Evolutionary conservation across 208 protist genomes (phyloP), one percentile per base, ranked within the genome.

Genomic region (Trypanosoma vivax): DNA sequence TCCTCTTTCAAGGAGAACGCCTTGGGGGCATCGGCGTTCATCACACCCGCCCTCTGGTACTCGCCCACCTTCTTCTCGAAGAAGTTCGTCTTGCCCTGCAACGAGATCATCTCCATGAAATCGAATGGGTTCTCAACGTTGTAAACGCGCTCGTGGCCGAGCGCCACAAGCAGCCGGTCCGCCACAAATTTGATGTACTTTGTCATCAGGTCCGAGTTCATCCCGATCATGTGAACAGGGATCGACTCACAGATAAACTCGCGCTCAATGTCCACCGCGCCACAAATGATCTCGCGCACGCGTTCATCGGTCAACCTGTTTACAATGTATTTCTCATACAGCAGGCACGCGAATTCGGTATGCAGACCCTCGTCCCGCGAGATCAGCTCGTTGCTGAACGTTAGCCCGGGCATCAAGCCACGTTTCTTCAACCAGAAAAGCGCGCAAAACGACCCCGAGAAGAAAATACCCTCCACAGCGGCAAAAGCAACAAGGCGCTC

Each of bases 351-450:
- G 80, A 99, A 99, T 64, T 99, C 97, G 54, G 88, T 97, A 84
- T 99, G 98, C 50, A 99, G 78, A 31, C 97, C 97, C 73, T 99
- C 98, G 70, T 99, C 98, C 41, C 98, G 84, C 56, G 84, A 96
- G 67, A 99, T 99, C 11, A 99, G 82, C 80, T 99, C 97, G 77
- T 99, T 99, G 50, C 87, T 97, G 78, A 98, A 99, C 24, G 95
- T 97, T 31, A 99, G 91, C 14, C 98, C 98, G 0, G 96, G 97
- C 97, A 99, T 99, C 55, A 99, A 66, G n/a, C 94, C 97, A 46
- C 97, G 87, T 80, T 99, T 99, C 95, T 99, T 99, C 39, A 99
- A 65, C 97, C 97, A 99, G 78, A 99, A 99, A 40, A 99, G 96
- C 18, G 96, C 78, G 70, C 97, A 99, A 83, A 99, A 99, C 23